Percentiles rank a stretch among this genome's conserved stretches.
Evolutionary conservation across 2,329 filamentous ascomycete species (phyloP).

Genomic region (Monosporascus sp.): DNA sequence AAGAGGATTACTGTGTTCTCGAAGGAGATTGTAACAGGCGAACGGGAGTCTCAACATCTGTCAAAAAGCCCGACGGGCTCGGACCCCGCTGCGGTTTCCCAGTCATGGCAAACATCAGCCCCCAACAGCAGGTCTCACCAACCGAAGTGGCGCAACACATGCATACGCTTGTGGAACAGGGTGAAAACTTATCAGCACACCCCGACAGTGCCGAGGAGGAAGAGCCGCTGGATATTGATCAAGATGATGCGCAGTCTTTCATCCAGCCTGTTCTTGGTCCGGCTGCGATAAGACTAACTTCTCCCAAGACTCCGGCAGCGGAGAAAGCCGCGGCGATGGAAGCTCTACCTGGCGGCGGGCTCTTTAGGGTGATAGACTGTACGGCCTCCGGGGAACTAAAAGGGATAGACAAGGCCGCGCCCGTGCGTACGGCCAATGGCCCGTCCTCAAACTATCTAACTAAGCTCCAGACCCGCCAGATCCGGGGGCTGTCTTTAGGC

Average conservation of each 20-base stretch:
- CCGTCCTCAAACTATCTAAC: conserved; percentile 2
- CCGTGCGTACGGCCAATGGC: neutral
- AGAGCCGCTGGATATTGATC: conserved; percentile 37
- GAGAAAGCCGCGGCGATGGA: conserved; percentile 56
- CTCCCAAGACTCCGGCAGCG: conserved; percentile 48
- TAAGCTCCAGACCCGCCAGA: conserved; percentile 14
- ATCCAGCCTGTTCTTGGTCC: conserved; percentile 56
- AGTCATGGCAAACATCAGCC: conserved; percentile 14
- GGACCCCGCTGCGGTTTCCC: conserved; percentile 6
- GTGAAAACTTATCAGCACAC: conserved; percentile 19
- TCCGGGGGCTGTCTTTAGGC: conserved; percentile 23
- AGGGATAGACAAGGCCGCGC: conserved; percentile 3
- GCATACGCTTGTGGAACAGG: conserved; percentile 12
- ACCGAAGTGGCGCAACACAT: conserved; percentile 9
- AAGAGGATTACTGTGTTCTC: neutral
- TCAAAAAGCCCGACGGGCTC: conserved; percentile 5
- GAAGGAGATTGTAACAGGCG: neutral
- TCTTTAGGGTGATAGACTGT: conserved; percentile 32
- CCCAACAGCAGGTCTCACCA: conserved; percentile 7
- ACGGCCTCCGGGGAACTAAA: conserved; percentile 19
- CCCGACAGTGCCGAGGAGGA: conserved; percentile 28
- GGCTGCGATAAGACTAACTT: conserved; percentile 50
- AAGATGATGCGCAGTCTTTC: conserved; percentile 55
- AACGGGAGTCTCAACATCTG: conserved; percentile 4
- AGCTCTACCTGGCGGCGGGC: conserved; percentile 29